Conservation (phyloP, 2,329 filamentous ascomycete species). For the Venturia aucupariae region DNA sequence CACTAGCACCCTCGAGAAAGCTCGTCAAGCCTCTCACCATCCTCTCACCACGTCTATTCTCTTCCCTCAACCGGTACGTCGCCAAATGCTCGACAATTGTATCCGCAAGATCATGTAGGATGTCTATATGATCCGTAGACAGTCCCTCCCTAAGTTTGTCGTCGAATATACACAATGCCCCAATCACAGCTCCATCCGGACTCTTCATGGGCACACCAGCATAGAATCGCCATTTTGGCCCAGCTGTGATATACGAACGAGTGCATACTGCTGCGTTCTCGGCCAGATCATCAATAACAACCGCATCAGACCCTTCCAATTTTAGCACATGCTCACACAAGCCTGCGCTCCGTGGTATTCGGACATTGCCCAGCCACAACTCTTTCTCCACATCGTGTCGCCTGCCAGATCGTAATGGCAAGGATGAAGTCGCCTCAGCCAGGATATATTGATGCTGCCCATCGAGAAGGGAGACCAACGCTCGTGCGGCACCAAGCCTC, state of each 20-base stretch:
- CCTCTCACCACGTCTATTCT: slow-evolving; percentile 15
- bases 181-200: slow-evolving; percentile 24
- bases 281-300: slow-evolving; percentile 23
- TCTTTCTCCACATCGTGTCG: slow-evolving; percentile 14
- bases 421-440: slow-evolving; percentile 23
- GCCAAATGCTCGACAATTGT: slow-evolving; percentile 17
- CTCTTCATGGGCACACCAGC: slow-evolving; percentile 26
- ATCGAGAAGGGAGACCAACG: slow-evolving; percentile 31
- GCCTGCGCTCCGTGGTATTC: slow-evolving; percentile 22
- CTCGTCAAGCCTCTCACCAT: slow-evolving; percentile 18
- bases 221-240: slow-evolving; percentile 25
- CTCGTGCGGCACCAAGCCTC: slow-evolving; percentile 27
- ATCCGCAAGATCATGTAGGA: slow-evolving; percentile 17
- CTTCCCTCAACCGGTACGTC: slow-evolving; percentile 15
- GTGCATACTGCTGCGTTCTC: slow-evolving; percentile 22
- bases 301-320: slow-evolving; percentile 19
- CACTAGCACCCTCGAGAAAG: slow-evolving; percentile 22
- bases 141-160: slow-evolving; percentile 19
- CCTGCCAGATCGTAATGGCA: slow-evolving; percentile 16
- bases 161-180: slow-evolving; percentile 27
- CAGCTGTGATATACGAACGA: slow-evolving; percentile 22
- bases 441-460: slow-evolving; percentile 27
- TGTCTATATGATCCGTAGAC: slow-evolving; percentile 16
- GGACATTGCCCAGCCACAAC: slow-evolving; percentile 12
- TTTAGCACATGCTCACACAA: slow-evolving; percentile 23